These are phyloP conservation scores for Corylus heterophylla DNA, from an alignment of 306 rosid genomes.

Conservation along the genomic window DNA sequence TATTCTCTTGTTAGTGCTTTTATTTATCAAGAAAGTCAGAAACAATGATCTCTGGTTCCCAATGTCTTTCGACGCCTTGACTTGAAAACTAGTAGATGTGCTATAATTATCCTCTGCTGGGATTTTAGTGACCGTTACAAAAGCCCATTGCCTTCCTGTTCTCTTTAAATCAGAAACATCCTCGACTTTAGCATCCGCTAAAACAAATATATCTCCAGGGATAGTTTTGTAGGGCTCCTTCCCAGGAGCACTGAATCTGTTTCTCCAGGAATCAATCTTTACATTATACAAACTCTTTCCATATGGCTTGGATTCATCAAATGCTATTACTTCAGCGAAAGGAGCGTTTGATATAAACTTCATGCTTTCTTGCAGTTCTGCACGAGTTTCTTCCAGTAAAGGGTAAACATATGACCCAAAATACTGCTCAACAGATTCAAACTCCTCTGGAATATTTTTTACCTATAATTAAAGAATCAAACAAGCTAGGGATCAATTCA, in stretches of 20 bases:
- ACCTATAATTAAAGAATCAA: too few species aligned
- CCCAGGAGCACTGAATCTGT: constrained; percentile 39
- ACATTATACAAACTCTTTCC: constrained; percentile 32
- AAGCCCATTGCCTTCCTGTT: constrained; percentile 50
- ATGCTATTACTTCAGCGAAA: constrained; percentile 41
- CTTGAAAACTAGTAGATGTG: constrained; percentile 32
- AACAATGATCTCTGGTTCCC: constrained; percentile 14
- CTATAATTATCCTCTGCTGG: background rate
- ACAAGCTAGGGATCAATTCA: too few species aligned
- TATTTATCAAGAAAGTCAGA: constrained; percentile 45
- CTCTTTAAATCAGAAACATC: constrained; percentile 45
- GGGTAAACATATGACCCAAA: constrained; percentile 50
- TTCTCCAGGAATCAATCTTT: constrained; percentile 48
- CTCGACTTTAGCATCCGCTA: constrained; percentile 56
- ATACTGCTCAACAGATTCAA: constrained; percentile 25
- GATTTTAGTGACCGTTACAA: constrained; percentile 41
- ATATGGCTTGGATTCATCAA: constrained; percentile 15
- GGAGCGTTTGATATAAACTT: constrained; percentile 47
- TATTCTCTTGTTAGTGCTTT: constrained; percentile 43
- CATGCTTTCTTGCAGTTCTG: constrained; percentile 49
- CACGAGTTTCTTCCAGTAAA: constrained; percentile 70
- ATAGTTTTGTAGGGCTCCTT: constrained; percentile 60
- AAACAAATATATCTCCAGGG: constrained; percentile 61
- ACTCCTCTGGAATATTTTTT: too few species aligned
- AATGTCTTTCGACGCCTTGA: constrained; percentile 36